Base-by-base conservation (phyloP, 2,329 filamentous ascomycete genomes). In the Leptographium lundbergii region DNA sequence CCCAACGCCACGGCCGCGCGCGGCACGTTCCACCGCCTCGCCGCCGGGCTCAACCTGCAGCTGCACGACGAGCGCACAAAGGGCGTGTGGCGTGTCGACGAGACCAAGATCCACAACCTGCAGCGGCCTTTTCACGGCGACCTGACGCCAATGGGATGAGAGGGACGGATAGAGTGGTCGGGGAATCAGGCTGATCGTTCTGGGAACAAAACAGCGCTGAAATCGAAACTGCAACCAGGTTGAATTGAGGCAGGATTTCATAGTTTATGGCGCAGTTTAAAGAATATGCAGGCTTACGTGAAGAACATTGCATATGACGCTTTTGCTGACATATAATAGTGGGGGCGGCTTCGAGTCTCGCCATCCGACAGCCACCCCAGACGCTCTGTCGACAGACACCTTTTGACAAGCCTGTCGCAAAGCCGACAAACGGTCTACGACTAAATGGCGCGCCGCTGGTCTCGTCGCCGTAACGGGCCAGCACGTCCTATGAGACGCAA, bases 21-120 rank as follows among this genome's bases (percentile, higher is more conserved):
- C 55, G 64, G 50, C 62, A 59, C 69, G 2, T 73, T 73, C 56
- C 68, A 70, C 57, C 59, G 63, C 6, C 59, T 73, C 54, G 63
- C 69, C 0, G 65, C 68, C 53, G 68, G 67, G 6, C 64, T 66
- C 2, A 60, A 63, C 17, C 67, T 67, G 67, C 60, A 65, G 62
- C 64, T 74, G 59, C 61, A 66, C 6, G 67, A 67, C 19, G 70
- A 70, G 17, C 67, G 66, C 56, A 74, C 72, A 1, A 71, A 71
- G 65, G 72, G 72, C 10, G 72, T 74, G 22, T 74, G 72, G 72
- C 67, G 64, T 55, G 60, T 73, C 0, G 65, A 72, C 42, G 67
- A 69, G 32, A 60, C 56, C 7, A 61, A 61, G 58, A 57, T 68
- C 9, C 53, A 57, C 9, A 62, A 51, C 11, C 29, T 64, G 39